phyloP scores from a whole-genome alignment of 106 monocot genomes.

The Dioscorea dumetorum region DNA sequence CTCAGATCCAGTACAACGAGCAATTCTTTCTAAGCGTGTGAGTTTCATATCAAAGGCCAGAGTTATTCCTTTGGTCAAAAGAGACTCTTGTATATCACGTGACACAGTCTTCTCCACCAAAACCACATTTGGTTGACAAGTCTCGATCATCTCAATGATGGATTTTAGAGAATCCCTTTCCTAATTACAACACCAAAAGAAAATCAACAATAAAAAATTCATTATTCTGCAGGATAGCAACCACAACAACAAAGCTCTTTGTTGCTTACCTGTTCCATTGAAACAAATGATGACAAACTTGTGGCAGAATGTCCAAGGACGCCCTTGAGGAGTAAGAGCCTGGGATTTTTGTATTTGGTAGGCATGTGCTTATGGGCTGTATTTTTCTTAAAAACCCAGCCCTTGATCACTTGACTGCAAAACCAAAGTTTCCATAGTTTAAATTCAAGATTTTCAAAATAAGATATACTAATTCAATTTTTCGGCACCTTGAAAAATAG shows the following conservation, averaged over 20 bases:
- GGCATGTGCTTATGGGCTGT: conserved; percentile 98
- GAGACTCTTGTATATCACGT: conserved; percentile 68
- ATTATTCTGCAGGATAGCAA: neutral
- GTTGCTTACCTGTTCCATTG: conserved; percentile 62
- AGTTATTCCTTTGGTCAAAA: conserved; percentile 60
- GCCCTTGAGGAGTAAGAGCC: conserved; percentile 61
- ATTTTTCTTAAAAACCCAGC: conserved; percentile 92
- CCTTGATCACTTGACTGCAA: conserved; percentile 87
- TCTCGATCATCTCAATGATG: conserved; percentile 52
- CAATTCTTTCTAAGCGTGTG: conserved; percentile 65
- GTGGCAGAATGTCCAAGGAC: conserved; percentile 49
- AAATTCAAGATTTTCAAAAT: neutral
- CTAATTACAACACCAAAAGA: conserved; percentile 26
- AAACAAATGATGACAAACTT: conserved; percentile 81
- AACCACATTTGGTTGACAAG: conserved; percentile 76
- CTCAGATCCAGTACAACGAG: conserved; percentile 71
- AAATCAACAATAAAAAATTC: neutral
- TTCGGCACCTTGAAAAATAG: no score
- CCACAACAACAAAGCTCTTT: neutral
- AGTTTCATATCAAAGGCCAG: conserved; percentile 87
- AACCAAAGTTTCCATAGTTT: conserved; percentile 9
- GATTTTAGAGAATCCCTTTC: conserved; percentile 58
- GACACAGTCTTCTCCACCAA: conserved; percentile 91
- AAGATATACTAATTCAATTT: no score
- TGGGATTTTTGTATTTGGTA: conserved; percentile 62